Conservation (phyloP, 495 filamentous ascomycete genomes). For the Collariella sp. region DNA sequence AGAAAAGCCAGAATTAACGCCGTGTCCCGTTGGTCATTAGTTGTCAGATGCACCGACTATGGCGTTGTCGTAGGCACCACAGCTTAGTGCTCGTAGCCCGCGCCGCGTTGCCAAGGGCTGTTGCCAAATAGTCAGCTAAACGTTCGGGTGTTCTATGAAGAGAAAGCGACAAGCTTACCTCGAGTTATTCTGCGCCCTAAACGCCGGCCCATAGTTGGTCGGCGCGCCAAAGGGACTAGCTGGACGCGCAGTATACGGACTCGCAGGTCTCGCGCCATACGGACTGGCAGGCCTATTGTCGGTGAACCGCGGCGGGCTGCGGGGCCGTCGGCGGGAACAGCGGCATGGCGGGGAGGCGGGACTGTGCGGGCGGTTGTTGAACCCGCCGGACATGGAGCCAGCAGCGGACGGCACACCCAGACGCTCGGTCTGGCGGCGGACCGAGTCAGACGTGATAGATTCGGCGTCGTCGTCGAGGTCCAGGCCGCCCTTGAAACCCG, state of each 20-base stretch:
- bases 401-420: conserved; percentile 17
- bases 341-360: conserved; percentile 56
- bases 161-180: conserved; percentile 32
- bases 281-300: conserved; percentile 14
- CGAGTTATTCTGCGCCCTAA: conserved; percentile 30
- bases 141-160: not conserved
- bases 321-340: conserved; percentile 43
- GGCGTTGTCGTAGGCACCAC: not conserved
- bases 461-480: conserved; percentile 76
- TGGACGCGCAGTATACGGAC: conserved; percentile 10
- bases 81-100: conserved; percentile 7
- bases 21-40: conserved; percentile 6
- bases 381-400: not conserved
- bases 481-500: conserved; percentile 51
- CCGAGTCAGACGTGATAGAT: conserved; percentile 47
- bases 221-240: conserved; percentile 9
- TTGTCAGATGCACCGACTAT: not conserved
- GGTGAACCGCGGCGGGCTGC: conserved; percentile 16
- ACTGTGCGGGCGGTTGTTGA: conserved; percentile 38
- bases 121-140: not conserved
- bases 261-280: conserved; percentile 7
- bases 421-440: conserved; percentile 24
- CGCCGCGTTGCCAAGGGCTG: conserved; percentile 12
- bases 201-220: conserved; percentile 20
- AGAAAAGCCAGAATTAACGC: conserved; percentile 6